These are phyloP conservation scores for Nidularia sp. DNA, from an alignment of 768 basidiomycete species.

Conservation along the genomic window DNA sequence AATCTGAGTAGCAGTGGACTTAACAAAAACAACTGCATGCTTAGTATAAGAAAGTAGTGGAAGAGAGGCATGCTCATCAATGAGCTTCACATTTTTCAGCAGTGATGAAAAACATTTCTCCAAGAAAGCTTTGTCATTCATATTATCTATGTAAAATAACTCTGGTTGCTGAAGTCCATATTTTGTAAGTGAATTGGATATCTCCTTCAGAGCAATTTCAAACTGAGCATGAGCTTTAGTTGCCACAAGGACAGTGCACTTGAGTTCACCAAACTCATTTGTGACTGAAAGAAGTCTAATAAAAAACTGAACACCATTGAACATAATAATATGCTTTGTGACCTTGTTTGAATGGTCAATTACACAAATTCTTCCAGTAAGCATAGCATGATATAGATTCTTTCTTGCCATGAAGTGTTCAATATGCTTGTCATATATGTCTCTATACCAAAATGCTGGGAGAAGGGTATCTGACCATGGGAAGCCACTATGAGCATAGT, in stretches of 20 bases:
- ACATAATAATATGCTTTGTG: constrained; percentile 18
- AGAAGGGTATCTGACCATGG: no score
- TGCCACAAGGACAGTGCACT: constrained; percentile 12
- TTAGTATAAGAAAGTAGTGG: constrained; percentile 10
- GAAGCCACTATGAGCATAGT: no score
- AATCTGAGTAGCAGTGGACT: neutral
- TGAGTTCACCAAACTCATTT: constrained; percentile 19
- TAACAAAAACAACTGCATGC: constrained; percentile 4
- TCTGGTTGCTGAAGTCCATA: constrained; percentile 10
- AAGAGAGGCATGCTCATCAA: constrained; percentile 18
- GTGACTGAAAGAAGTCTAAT: constrained; percentile 17
- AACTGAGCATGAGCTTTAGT: constrained; percentile 24
- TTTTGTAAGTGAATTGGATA: constrained; percentile 4
- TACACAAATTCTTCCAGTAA: constrained; percentile 11
- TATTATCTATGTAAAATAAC: constrained; percentile 12
- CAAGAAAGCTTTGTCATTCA: constrained; percentile 12
- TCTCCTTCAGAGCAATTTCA: constrained; percentile 9
- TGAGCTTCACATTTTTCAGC: constrained; percentile 10
- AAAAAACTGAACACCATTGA: constrained; percentile 19
- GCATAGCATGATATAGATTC: constrained; percentile 18
- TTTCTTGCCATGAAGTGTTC: no score
- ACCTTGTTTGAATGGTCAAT: constrained; percentile 21
- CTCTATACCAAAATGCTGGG: no score
- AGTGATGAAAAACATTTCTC: constrained; percentile 17
- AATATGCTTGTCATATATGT: no score